Base-by-base conservation (phyloP, 2,329 filamentous ascomycete genomes). In the Biscogniauxia marginata region DNA sequence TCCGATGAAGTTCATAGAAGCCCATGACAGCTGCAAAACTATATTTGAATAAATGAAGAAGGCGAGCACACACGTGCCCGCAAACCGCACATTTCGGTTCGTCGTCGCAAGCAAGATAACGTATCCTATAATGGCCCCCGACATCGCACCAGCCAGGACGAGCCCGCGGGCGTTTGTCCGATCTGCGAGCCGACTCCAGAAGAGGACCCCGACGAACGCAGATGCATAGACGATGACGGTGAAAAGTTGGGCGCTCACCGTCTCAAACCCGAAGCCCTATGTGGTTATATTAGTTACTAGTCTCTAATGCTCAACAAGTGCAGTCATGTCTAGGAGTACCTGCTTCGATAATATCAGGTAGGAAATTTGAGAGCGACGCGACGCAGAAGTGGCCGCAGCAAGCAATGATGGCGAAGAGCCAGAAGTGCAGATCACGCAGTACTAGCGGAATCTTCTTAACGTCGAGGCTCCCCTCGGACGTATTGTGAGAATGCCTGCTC, bases 1-100 rank as follows among this genome's bases (percentile, higher is more conserved):
- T 7, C 65, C 65, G 19, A 64, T 50, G 52, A 65, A 64, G 48
- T 61, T 63, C 54, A 62, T 66, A n/a, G 65, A 60, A 34, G 55
- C 59, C 65, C 65, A 67, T 6, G 63, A 59, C 21, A 66, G 44
- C 16, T 59, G 56, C 24, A 67, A 45, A 19, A 67, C 63, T 13
- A 54, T 57, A 50, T 58, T 60, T 3, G 65, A 62, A 54, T 59
- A 66, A 2, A 61, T 55, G 13, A 54, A 59, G 21, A 65, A 65
- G 4, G 63, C 60, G 21, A 66, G 57, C 0, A 67, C 47, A 39
- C 63, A 65, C 2, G 64, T 64, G 4, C 63, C 65, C 6, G 55
- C 59, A 45, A 65, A 63, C 13, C 63, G 64, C 20, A 56, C 59
- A 16, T 59, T 23, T n/a, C 57, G 50, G 52, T 63, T 50, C 13